A percentile compares a stretch with the other conserved stretches of the same genome.
Conservation (phyloP, 2,329 filamentous ascomycete genomes). For the Neobulgaria alba region DNA sequence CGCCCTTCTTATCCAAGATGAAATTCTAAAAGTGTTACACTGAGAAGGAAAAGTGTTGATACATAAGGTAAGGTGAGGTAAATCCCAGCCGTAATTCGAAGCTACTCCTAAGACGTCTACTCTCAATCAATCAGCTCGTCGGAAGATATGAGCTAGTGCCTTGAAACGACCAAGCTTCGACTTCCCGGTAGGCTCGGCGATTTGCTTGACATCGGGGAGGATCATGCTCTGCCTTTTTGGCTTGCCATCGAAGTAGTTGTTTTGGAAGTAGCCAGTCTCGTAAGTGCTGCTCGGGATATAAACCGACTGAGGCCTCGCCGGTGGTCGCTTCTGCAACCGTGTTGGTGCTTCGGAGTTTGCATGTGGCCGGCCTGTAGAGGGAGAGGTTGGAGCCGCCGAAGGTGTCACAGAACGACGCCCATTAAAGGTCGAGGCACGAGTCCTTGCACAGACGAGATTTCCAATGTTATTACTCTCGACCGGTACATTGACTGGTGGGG, state of each 20-base stretch:
- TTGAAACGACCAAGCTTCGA: slow-evolving; percentile 23
- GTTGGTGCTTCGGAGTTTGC: slow-evolving; percentile 18
- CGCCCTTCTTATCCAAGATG: too few relatives aligned
- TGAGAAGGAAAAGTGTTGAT: background rate
- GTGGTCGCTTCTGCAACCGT: slow-evolving; percentile 1
- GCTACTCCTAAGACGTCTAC: too few relatives aligned
- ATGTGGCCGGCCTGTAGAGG: background rate
- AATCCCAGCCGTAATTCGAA: too few relatives aligned
- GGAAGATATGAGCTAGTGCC: slow-evolving; percentile 22
- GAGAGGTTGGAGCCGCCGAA: background rate
- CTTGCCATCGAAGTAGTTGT: slow-evolving; percentile 6
- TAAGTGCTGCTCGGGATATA: slow-evolving; percentile 14
- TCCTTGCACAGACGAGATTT: background rate
- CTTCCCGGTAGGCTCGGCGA: slow-evolving; percentile 9
- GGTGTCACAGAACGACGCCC: background rate
- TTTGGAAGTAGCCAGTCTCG: slow-evolving; percentile 5
- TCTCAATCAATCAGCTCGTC: slow-evolving; percentile 10
- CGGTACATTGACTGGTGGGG: slow-evolving; percentile 7
- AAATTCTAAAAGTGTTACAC: background rate
- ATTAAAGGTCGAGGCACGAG: background rate
- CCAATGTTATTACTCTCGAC: background rate
- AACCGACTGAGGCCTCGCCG: slow-evolving; percentile 19
- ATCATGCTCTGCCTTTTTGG: slow-evolving; percentile 11
- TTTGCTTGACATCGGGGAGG: background rate
- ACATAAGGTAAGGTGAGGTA: too few relatives aligned